Base-by-base conservation (phyloP, 1,284 basidiomycete genomes). In the Leccinum griseonigrum region DNA sequence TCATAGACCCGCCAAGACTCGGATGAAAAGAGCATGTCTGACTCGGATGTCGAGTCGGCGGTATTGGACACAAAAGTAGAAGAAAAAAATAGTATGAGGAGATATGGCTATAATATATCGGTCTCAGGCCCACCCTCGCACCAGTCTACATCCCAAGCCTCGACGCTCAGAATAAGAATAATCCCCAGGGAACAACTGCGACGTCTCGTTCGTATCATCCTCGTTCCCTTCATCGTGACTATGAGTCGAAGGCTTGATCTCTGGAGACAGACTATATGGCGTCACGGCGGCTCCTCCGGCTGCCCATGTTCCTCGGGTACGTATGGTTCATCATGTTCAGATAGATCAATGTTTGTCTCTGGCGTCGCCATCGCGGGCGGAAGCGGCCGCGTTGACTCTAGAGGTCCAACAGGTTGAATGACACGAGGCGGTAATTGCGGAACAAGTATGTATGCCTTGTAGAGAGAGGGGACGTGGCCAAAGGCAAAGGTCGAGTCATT, bases 111-210 rank as follows among this genome's bases (percentile, higher is more conserved):
- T 13, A 8, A 51, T 51, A 29, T 51, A 51, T 51, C 50, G 18
- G 50, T 29, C 50, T 28, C 28, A 29, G 50, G 14, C 28, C 52
- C 28, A 11, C 52, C 16, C n/a, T 13, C 51, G n/a, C 50, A 51
- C 28, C 52, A 53, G 52, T 53, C 31, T 53, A 53, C 16, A 52
- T 52, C 29, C 29, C 10, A 32, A n/a, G 28, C 36, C 36, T 38
- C 36, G 36, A 38, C 8, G 2, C 52, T 80, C 70, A 83, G 67
- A 83, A 85, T 59, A 85, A 67, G 67, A 83, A 85, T 59, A 85
- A 67, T 60, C 81, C 84, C 83, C 84, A 38, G 84, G 82, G 74
- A 85, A 83, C 60, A 84, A 62, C 67, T 78, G 82, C 16, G 79
- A 81, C 54, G 74, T 77, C 59, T 77, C 77, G 26, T 69, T 67